Conservation (phyloP, 2,329 filamentous ascomycete genomes). For the Mycogone perniciosa region DNA sequence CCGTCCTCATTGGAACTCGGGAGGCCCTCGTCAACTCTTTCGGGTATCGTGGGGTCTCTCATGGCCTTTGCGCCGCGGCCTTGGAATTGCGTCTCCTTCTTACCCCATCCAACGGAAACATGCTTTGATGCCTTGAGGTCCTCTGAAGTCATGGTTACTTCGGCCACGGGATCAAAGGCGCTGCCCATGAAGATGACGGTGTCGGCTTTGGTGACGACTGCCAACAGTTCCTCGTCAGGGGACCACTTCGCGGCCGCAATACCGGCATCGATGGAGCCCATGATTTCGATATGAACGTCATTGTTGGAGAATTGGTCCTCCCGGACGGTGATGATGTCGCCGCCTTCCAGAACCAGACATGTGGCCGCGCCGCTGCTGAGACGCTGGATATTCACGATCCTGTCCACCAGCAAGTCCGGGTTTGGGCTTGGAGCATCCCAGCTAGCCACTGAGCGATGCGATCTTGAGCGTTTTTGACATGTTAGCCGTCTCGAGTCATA, state of each 20-base stretch:
- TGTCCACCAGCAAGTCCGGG: slow-evolving; percentile 68
- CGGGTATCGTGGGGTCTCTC: slow-evolving; percentile 88
- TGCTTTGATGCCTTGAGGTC: slow-evolving; percentile 86
- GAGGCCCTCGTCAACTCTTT: slow-evolving; percentile 78
- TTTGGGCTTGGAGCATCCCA: slow-evolving; percentile 85
- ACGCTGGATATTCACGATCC: slow-evolving; percentile 73
- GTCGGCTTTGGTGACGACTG: slow-evolving; percentile 70
- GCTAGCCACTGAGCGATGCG: slow-evolving; percentile 54
- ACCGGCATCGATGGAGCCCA: slow-evolving; percentile 88
- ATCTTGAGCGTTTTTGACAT: slow-evolving; percentile 18
- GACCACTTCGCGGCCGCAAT: slow-evolving; percentile 90
- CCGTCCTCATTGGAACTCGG: slow-evolving; percentile 69
- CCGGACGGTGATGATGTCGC: slow-evolving; percentile 81
- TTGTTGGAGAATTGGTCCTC: slow-evolving; percentile 47
- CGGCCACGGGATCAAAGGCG: slow-evolving; percentile 76
- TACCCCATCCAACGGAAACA: slow-evolving; percentile 96
- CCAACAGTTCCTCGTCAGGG: slow-evolving; percentile 85
- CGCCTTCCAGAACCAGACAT: slow-evolving; percentile 80
- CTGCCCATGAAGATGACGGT: slow-evolving; percentile 90
- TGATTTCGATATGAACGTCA: slow-evolving; percentile 84
- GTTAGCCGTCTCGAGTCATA: neutral
- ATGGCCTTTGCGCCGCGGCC: slow-evolving; percentile 81
- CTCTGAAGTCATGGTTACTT: slow-evolving; percentile 63
- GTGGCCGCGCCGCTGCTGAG: slow-evolving; percentile 73
- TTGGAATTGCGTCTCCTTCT: slow-evolving; percentile 96